Evolutionary conservation across 805 yeast genomes (phyloP).

Genomic region (Saturnispora zaruensis): DNA sequence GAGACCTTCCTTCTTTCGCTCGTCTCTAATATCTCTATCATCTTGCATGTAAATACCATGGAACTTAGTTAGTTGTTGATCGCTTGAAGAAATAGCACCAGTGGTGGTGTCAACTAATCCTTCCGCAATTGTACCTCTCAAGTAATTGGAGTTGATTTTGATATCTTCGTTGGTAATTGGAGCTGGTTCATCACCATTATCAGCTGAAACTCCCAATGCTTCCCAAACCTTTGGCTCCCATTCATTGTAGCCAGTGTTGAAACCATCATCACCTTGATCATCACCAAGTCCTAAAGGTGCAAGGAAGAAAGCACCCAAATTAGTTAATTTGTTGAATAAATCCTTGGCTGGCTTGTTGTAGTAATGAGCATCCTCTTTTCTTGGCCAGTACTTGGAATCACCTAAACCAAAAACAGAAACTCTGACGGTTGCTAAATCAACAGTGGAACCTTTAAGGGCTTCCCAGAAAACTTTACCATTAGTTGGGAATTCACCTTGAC

Average conservation of each 20-base stretch:
- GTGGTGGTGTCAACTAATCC: slow-evolving; percentile 76
- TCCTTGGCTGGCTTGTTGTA: slow-evolving; percentile 88
- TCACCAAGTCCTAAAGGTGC: slow-evolving; percentile 84
- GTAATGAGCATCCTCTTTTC: slow-evolving; percentile 89
- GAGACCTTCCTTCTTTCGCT: slow-evolving; percentile 81
- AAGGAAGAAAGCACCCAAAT: slow-evolving; percentile 67
- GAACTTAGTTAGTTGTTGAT: slow-evolving; percentile 92
- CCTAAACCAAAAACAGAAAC: slow-evolving; percentile 70
- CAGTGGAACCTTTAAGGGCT: slow-evolving; percentile 52
- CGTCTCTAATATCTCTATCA: slow-evolving; percentile 92
- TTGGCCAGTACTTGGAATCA: slow-evolving; percentile 89
- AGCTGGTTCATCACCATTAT: slow-evolving; percentile 83
- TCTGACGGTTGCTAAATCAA: slow-evolving; percentile 52
- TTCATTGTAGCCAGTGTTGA: slow-evolving; percentile 75
- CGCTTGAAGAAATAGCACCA: slow-evolving; percentile 84
- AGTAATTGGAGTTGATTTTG: slow-evolving; percentile 75
- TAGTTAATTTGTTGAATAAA: slow-evolving; percentile 50
- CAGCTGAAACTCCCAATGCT: slow-evolving; percentile 80
- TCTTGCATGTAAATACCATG: slow-evolving; percentile 99
- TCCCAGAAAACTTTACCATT: slow-evolving; percentile 78
- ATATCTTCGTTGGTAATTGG: slow-evolving; percentile 93
- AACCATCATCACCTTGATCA: slow-evolving; percentile 97
- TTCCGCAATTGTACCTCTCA: slow-evolving; percentile 89
- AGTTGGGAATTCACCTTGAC: slow-evolving; percentile 82
- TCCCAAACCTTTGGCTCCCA: slow-evolving; percentile 88